phyloP scores from a whole-genome alignment of 2,329 filamentous ascomycete genomes.

The Fusarium temperatum region DNA sequence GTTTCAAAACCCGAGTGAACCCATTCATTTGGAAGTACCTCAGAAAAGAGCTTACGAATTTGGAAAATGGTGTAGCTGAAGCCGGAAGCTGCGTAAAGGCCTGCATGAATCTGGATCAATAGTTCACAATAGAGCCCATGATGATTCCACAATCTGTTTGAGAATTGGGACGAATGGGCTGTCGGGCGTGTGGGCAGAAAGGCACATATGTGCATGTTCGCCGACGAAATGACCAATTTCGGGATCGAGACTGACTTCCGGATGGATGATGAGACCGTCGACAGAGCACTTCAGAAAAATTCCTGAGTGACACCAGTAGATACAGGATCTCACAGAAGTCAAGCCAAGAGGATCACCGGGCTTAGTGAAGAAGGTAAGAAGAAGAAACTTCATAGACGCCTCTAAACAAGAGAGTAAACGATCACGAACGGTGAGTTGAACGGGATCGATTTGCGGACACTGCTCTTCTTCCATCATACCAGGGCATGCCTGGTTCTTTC shows the following conservation, averaged over 20 bases:
- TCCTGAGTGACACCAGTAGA: accelerated
- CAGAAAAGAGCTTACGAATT: not conserved
- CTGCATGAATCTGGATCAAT: not conserved
- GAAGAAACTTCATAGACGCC: not conserved
- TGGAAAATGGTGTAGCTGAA: no score
- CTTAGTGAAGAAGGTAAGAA: accelerated
- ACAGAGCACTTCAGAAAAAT: accelerated
- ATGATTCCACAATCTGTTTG: not conserved
- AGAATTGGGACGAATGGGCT: accelerated
- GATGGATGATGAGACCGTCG: no score
- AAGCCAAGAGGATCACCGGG: accelerated
- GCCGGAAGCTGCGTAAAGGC: not conserved
- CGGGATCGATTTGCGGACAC: not conserved
- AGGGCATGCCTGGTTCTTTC: not conserved
- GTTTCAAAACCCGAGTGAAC: not conserved
- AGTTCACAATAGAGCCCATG: accelerated
- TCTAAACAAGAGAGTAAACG: accelerated
- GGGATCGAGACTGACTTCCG: not conserved
- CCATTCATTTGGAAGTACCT: accelerated
- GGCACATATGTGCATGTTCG: accelerated
- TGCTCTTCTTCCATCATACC: no score
- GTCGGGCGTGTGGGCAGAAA: not conserved
- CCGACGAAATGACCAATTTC: not conserved
- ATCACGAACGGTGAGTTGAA: not conserved
- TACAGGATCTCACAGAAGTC: accelerated